Evolutionary conservation across 2,329 filamentous ascomycete genomes (phyloP), one percentile per base, ranked within the genome.

Genomic region (Clarireedia homoeocarpa): DNA sequence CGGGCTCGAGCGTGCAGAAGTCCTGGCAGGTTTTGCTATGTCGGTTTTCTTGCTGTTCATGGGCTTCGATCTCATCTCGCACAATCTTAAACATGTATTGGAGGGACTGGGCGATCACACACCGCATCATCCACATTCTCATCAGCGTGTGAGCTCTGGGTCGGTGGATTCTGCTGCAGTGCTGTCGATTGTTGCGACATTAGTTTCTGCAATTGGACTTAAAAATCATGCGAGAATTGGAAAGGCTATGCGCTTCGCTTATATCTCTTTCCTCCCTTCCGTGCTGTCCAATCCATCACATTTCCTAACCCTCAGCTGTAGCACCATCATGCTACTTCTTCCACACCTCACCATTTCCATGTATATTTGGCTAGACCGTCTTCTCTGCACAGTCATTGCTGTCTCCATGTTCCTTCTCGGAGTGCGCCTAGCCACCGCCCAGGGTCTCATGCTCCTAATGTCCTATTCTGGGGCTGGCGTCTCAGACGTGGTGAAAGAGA

Each of bases 11-110:
- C 83, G 94, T 53, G 88, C 89, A 57, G 94, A 99, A 71, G 92
- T 99, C 5, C 81, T 99, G 15, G 91, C 91, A 38, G 94, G 94
- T 17, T 96, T 99, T 62, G 94, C 91, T 59, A 90, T 97, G 84
- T 95, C 91, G 51, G 88, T 99, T 40, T 90, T 96, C 59, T 81
- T 99, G 12, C 82, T 96, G n/a, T 99, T 99, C 72, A 96, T 96
- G 77, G 92, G 92, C 20, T 86, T 97, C 66, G 94, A 99, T 66
- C 82, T 99, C 49, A 86, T 99, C 59, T 95, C 89, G 42, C 94
- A 99, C 70, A 92, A 90, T 58, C 77, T 96, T 15, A 94, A 96
- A 69, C 92, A 99, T 71, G 81, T 91, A n/a, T 81, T 99, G 10
- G 92, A 96, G 71, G 71, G 72, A 14, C 67, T 82, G 20, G 84